phyloP scores from a whole-genome alignment of 139 green algal species.

The Chlorella sp. region DNA sequence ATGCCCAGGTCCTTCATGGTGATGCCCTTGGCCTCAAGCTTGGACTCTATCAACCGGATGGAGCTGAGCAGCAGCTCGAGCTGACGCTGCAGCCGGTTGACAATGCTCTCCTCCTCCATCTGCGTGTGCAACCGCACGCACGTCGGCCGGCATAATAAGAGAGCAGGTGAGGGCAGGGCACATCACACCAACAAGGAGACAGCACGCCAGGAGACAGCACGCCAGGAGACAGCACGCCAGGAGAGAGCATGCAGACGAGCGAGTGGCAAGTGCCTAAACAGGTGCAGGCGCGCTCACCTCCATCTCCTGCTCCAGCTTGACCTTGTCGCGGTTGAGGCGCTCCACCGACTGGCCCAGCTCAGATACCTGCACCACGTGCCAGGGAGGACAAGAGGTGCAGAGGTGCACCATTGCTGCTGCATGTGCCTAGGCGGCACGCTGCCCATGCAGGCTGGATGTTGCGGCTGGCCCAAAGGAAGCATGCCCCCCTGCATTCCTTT shows the following conservation, averaged over 20 bases:
- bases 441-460: too few species aligned
- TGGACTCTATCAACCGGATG: slow-evolving; percentile 45
- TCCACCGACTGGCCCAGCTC: slow-evolving; percentile 49
- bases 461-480: too few species aligned
- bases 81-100: slow-evolving; percentile 67
- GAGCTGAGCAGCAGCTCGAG: slow-evolving; percentile 46
- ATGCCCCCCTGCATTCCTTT: too few species aligned
- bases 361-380: slow-evolving; percentile 34
- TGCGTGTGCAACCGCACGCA: slow-evolving; percentile 26
- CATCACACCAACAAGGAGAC: too few species aligned
- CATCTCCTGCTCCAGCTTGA: slow-evolving; percentile 55
- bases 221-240: too few species aligned
- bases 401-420: neutral
- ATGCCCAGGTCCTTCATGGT: slow-evolving; percentile 35
- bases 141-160: neutral
- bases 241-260: neutral
- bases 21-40: slow-evolving; percentile 35
- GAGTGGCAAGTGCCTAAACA: neutral
- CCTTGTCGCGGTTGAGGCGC: slow-evolving; percentile 48
- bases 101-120: slow-evolving; percentile 54
- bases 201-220: too few species aligned
- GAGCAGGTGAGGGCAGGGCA: too few species aligned
- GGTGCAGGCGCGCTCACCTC: slow-evolving; percentile 30
- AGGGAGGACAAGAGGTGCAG: too few species aligned
- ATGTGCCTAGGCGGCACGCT: too few species aligned